These are phyloP conservation scores for Suillus tomentosus DNA, from an alignment of 768 basidiomycete genomes.

Conservation along the genomic window DNA sequence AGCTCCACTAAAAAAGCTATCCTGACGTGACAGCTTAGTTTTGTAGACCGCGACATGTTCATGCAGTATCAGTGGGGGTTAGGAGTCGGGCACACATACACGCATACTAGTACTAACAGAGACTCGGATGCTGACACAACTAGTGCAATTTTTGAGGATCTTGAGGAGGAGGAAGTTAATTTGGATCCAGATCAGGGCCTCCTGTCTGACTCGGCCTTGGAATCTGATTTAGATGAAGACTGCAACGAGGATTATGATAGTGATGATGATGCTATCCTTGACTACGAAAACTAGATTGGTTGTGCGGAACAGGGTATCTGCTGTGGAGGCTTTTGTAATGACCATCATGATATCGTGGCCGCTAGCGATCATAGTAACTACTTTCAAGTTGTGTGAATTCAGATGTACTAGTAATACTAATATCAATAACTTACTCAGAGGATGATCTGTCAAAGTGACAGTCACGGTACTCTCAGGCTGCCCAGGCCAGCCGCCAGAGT, in stretches of 20 bases:
- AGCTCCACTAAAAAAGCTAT: not conserved
- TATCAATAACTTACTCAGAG: too few relatives aligned
- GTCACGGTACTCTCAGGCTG: too few relatives aligned
- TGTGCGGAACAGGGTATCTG: too few relatives aligned
- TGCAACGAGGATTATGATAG: not conserved
- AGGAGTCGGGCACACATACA: constrained; percentile 1
- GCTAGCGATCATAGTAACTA: too few relatives aligned
- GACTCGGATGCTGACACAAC: not conserved
- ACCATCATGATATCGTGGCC: too few relatives aligned
- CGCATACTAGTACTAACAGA: constrained; percentile 1
- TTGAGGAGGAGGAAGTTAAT: not conserved
- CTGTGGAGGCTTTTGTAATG: too few relatives aligned
- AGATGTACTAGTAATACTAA: too few relatives aligned
- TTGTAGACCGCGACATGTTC: constrained; percentile 12
- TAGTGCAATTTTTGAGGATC: not conserved
- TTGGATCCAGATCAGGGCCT: not conserved
- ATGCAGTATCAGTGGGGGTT: constrained; percentile 13
- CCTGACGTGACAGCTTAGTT: not conserved
- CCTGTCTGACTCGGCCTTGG: not conserved
- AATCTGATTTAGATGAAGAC: not conserved
- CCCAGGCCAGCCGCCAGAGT: too few relatives aligned
- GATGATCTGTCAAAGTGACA: too few relatives aligned
- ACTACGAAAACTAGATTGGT: not conserved
- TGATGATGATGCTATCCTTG: not conserved
- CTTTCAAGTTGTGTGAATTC: too few relatives aligned